Conservation (phyloP, 306 rosid species). For the Abrus pulchellus region DNA sequence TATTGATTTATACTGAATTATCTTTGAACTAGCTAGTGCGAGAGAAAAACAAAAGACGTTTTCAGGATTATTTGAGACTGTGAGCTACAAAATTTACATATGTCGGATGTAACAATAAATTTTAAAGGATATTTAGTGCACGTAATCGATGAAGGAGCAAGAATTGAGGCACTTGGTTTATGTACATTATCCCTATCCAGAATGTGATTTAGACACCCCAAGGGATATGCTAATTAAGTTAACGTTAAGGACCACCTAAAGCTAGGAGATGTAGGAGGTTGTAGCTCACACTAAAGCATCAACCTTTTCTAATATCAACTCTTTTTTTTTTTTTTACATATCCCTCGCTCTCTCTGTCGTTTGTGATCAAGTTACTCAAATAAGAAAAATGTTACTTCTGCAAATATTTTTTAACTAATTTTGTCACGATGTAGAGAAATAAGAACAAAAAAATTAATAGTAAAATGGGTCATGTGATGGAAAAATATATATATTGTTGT, state of each 20-base stretch:
- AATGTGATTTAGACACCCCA: neutral
- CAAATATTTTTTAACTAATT: too few relatives aligned
- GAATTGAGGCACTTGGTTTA: constrained; percentile 24
- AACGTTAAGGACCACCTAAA: neutral
- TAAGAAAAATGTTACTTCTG: too few relatives aligned
- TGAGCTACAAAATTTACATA: neutral
- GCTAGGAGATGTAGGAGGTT: neutral
- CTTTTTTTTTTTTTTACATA: too few relatives aligned
- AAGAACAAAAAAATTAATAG: too few relatives aligned
- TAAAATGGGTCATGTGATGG: too few relatives aligned
- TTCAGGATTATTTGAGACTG: neutral
- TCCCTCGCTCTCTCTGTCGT: too few relatives aligned
- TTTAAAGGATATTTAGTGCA: constrained; percentile 8
- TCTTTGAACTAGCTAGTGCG: neutral
- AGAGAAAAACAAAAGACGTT: neutral
- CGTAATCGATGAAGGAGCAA: constrained; percentile 9
- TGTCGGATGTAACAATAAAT: constrained; percentile 25
- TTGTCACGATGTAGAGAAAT: too few relatives aligned
- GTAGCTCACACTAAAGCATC: too few relatives aligned
- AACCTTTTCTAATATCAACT: too few relatives aligned
- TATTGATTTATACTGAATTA: neutral
- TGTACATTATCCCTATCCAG: neutral
- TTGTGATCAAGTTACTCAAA: too few relatives aligned
- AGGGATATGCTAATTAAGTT: neutral
- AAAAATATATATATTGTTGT: too few relatives aligned